Evolutionary conservation across 2,329 filamentous ascomycete species (phyloP).

Genomic region (Monosporascus sp.): DNA sequence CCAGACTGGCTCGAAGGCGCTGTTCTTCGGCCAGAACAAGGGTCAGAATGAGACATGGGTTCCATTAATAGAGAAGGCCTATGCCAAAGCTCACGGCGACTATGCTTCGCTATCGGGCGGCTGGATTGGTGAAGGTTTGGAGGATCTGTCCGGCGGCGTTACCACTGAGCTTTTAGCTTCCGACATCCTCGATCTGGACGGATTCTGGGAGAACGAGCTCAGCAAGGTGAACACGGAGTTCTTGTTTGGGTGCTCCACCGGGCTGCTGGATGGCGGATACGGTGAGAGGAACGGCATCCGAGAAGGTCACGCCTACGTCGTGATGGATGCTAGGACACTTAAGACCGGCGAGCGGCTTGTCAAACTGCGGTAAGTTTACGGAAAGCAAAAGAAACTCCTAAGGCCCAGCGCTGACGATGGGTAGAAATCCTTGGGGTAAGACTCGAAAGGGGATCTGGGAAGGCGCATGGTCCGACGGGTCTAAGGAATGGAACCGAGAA

Average conservation of each 20-base stretch:
- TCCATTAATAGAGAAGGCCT: conserved; percentile 74
- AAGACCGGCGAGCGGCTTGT: conserved; percentile 50
- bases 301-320: conserved; percentile 54
- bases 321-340: conserved; percentile 52
- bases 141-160: conserved; percentile 62
- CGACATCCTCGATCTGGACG: conserved; percentile 71
- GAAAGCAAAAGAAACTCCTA: not conserved
- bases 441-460: conserved; percentile 53
- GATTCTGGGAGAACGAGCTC: conserved; percentile 79
- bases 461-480: conserved; percentile 54
- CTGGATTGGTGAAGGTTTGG: conserved; percentile 58
- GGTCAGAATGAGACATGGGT: conserved; percentile 80
- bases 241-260: conserved; percentile 65
- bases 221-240: conserved; percentile 77
- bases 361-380: conserved; percentile 37
- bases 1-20: conserved; percentile 68
- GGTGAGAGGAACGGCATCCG: conserved; percentile 54
- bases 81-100: conserved; percentile 78
- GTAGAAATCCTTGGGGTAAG: conserved; percentile 55
- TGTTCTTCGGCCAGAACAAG: conserved; percentile 73
- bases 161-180: conserved; percentile 63
- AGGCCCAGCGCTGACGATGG: conserved; percentile 5
- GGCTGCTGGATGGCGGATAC: conserved; percentile 57
- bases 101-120: conserved; percentile 66
- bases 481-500: conserved; percentile 56